phyloP scores from a whole-genome alignment of 2,329 filamentous ascomycete species.

The Fusarium cicatricum region DNA sequence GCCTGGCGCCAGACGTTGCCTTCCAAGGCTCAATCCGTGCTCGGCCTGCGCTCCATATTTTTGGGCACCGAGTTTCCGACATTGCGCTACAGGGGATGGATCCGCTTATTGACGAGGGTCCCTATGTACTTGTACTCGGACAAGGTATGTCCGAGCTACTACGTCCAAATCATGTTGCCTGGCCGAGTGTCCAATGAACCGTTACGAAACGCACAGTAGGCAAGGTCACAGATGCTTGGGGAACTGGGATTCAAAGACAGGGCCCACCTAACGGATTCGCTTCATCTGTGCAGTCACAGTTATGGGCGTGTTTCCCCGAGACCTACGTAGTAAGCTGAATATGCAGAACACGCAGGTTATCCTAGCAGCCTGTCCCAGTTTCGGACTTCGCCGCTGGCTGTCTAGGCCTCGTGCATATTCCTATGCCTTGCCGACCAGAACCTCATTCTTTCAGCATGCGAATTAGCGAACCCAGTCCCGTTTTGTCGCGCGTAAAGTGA shows the following conservation, averaged over 20 bases:
- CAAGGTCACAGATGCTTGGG: not conserved
- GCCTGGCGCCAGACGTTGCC: constrained; percentile 18
- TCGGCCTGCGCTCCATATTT: not conserved
- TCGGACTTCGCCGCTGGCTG: constrained; percentile 26
- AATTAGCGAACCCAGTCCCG: not conserved
- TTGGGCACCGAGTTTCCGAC: no score
- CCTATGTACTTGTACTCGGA: not conserved
- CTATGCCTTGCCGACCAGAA: constrained; percentile 1
- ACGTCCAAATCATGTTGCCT: not conserved
- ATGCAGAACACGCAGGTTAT: not conserved
- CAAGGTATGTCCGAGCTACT: constrained; percentile 2
- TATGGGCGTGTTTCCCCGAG: no score
- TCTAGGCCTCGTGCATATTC: constrained; percentile 4
- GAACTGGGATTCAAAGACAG: constrained; percentile 21
- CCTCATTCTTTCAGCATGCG: not conserved
- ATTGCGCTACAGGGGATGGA: no score
- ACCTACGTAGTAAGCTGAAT: no score
- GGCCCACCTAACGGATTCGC: constrained; percentile 32
- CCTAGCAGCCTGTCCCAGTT: constrained; percentile 11
- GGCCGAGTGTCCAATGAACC: constrained; percentile 31
- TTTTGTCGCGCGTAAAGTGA: not conserved
- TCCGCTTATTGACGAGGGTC: no score
- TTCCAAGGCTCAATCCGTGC: not conserved
- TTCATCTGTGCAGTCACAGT: constrained; percentile 9
- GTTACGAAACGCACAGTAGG: constrained; percentile 27